These are phyloP conservation scores for Xylaria arbuscula DNA, from an alignment of 2,329 filamentous ascomycete genomes.

Conservation along the genomic window DNA sequence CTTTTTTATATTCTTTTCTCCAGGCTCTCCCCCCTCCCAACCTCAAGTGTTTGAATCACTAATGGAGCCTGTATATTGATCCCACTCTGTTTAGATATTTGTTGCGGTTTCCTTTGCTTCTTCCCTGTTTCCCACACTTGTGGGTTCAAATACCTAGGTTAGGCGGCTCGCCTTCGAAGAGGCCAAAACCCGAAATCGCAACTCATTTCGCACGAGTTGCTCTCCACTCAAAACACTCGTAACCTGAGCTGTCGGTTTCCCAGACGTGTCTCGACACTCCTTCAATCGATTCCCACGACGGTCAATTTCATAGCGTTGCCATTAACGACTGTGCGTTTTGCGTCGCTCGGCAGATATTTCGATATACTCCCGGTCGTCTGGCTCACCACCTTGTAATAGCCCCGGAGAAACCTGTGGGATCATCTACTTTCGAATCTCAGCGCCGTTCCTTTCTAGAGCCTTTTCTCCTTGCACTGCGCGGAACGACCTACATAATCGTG, in stretches of 20 bases:
- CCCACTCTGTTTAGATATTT: constrained; percentile 49
- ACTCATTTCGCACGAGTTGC: constrained; percentile 23
- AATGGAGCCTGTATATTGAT: constrained; percentile 55
- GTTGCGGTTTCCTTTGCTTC: constrained; percentile 43
- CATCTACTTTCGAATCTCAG: constrained; percentile 45
- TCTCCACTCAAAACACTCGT: constrained; percentile 34
- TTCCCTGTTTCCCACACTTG: constrained; percentile 34
- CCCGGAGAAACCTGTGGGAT: constrained; percentile 44
- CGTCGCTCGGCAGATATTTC: constrained; percentile 29
- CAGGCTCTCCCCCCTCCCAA: constrained; percentile 44
- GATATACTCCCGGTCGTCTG: constrained; percentile 41
- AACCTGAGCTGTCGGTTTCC: constrained; percentile 28
- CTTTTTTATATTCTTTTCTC: constrained; percentile 48
- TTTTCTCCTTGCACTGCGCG: constrained; percentile 37
- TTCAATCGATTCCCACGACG: constrained; percentile 35
- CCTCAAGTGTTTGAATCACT: constrained; percentile 47
- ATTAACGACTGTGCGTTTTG: constrained; percentile 34
- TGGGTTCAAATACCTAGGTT: constrained; percentile 30
- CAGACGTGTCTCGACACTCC: constrained; percentile 37
- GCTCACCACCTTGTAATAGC: constrained; percentile 47
- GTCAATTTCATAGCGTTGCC: constrained; percentile 33
- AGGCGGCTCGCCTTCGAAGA: constrained; percentile 32
- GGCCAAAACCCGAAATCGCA: constrained; percentile 37
- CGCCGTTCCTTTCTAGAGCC: constrained; percentile 40
- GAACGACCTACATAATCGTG: constrained; percentile 44